Percentiles rank a stretch among this genome's conserved stretches.
Evolutionary conservation across 2,329 filamentous ascomycete species (phyloP).

Genomic region (Sordariomycetes sp.): DNA sequence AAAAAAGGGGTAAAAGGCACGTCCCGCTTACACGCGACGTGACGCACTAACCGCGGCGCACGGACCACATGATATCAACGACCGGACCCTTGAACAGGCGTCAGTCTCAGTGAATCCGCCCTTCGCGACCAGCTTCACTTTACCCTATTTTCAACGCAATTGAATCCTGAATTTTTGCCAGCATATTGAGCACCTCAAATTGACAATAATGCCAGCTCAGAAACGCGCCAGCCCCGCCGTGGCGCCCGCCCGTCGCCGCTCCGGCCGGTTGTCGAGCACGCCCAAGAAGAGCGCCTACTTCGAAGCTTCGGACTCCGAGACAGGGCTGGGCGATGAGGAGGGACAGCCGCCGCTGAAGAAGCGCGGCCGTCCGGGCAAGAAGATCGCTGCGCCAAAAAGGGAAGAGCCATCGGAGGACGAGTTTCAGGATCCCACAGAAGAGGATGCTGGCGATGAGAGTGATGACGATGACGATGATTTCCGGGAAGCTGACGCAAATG

Average conservation of each 20-base stretch:
- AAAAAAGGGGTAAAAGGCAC: too few relatives aligned
- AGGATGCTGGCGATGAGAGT: slow-evolving; percentile 2
- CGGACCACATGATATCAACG: too few relatives aligned
- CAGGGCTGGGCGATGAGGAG: slow-evolving; percentile 14
- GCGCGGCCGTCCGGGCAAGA: slow-evolving; percentile 15
- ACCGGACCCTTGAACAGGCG: too few relatives aligned
- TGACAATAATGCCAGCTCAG: slow-evolving; percentile 23
- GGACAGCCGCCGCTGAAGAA: slow-evolving; percentile 9
- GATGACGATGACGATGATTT: slow-evolving; percentile 11
- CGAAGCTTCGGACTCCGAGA: slow-evolving; percentile 24
- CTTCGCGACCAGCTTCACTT: too few relatives aligned
- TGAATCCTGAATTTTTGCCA: not conserved
- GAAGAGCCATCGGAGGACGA: slow-evolving; percentile 10
- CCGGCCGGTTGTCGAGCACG: slow-evolving; percentile 33
- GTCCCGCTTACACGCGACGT: too few relatives aligned
- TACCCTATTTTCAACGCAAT: too few relatives aligned
- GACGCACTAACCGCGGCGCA: too few relatives aligned
- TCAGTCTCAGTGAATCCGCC: too few relatives aligned
- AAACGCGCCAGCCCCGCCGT: slow-evolving; percentile 27
- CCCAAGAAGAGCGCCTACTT: slow-evolving; percentile 44
- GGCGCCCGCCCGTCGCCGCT: slow-evolving; percentile 36
- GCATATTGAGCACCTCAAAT: not conserved
- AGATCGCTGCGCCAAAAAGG: slow-evolving; percentile 7
- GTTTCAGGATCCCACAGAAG: slow-evolving; percentile 6
- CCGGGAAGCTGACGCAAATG: slow-evolving; percentile 16